Conservation (phyloP, 768 basidiomycete genomes). For the Rickenella mellea region DNA sequence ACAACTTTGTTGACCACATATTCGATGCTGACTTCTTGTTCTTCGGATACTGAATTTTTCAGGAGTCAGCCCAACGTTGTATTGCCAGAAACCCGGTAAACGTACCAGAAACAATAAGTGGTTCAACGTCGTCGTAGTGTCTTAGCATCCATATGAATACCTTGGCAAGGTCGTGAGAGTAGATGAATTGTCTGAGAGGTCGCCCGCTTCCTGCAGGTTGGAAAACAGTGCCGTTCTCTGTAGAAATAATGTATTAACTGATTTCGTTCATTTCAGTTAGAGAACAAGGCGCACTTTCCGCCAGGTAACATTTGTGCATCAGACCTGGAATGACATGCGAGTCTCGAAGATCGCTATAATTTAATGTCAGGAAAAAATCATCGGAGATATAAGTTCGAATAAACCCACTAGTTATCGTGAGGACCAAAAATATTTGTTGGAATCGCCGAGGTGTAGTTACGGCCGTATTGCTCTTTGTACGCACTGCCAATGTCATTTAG, state of each 20-base stretch:
- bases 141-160: constrained; percentile 89
- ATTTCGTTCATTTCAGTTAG: background rate
- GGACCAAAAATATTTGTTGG: constrained; percentile 97
- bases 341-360: constrained; percentile 69
- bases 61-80: background rate
- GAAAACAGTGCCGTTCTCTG: constrained; percentile 79
- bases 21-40: constrained; percentile 91
- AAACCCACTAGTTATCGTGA: constrained; percentile 78
- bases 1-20: constrained; percentile 88
- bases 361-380: background rate
- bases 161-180: constrained; percentile 91
- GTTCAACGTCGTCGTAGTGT: constrained; percentile 88
- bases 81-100: constrained; percentile 3
- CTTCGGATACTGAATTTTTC: constrained; percentile 62
- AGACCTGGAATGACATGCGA: constrained; percentile 93
- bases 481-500: constrained; percentile 41
- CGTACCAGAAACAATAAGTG: constrained; percentile 81
- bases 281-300: constrained; percentile 54
- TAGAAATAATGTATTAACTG: background rate
- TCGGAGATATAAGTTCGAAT: background rate
- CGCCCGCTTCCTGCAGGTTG: constrained; percentile 84
- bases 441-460: constrained; percentile 93
- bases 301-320: constrained; percentile 87
- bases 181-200: constrained; percentile 95
- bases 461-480: constrained; percentile 91